Evolutionary conservation across 371 early-diverging fungal genomes (phyloP), one percentile per base, ranked within the genome.

Genomic region (Capillidium heterosporum): DNA sequence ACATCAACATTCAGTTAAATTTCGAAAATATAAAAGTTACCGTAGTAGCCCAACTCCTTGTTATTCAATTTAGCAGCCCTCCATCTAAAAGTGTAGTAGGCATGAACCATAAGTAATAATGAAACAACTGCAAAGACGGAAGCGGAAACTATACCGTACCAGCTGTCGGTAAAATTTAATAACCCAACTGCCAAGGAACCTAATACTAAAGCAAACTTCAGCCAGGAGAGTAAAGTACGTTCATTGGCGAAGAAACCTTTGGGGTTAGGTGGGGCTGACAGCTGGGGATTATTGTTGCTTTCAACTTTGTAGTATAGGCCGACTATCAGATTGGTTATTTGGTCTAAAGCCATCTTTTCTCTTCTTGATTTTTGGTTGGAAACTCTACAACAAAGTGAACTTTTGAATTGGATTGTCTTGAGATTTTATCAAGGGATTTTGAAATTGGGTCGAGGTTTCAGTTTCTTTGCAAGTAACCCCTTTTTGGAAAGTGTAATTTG

Each of bases 41-140:
- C 69, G 59, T 84, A 87, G 5, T 85, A 86, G 3, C 87, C 87
- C 21, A 78, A 61, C n/a, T 78, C 75, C 40, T 77, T 71, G 32
- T 67, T 65, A 32, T 77, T 73, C 58, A 87, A 85, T 63, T 80
- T 69, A 57, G 81, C 76, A 1, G 93, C 91, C 19, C 99, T 79
- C 87, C 95, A 95, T 61, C 89, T 84, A 74, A 89, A 99, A 32
- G 89, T 72, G 53, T 82, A 86, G 56, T 91, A 74, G 5, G 94
- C 85, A 61, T 95, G 94, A 19, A 91, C 68, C 73, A 91, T 78
- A 50, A 89, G 80, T 26, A 81, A 73, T 52, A 89, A 63, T 2
- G 90, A 68, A 11, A 95, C 79, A 24, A 82, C 56, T 0, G 87
- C 84, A 59, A 94, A 89, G 21, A 85, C 68, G 8, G 83, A 70